Conservation (phyloP, 2,329 filamentous ascomycete species). For the Cordyceps farinosa region DNA sequence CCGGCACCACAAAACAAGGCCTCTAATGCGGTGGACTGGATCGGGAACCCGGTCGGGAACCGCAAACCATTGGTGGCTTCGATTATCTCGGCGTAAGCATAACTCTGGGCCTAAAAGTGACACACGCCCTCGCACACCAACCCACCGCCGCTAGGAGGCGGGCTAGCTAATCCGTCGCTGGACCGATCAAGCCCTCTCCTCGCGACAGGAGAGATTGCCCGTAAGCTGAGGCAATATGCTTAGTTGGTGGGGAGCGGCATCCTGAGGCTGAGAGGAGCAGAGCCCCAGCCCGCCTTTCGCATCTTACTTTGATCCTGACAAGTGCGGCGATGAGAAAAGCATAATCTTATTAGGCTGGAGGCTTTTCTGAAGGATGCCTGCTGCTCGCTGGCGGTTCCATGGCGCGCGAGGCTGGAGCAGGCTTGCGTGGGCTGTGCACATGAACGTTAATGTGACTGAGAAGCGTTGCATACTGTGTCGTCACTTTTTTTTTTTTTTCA, state of each 20-base stretch:
- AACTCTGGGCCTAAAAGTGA: conserved; percentile 3
- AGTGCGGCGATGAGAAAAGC: background rate
- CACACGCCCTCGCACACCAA: background rate
- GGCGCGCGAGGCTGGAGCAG: background rate
- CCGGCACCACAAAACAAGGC: conserved; percentile 9
- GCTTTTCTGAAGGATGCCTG: background rate
- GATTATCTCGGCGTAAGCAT: conserved; percentile 13
- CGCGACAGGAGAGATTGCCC: background rate
- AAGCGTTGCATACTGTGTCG: background rate
- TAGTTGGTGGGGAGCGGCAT: background rate
- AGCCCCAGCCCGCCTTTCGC: conserved; percentile 1
- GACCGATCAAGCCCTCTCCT: conserved; percentile 12
- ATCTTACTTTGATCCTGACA: background rate
- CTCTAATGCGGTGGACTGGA: conserved; percentile 5
- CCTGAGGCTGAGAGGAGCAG: background rate
- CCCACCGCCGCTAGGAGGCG: background rate
- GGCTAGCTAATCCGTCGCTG: conserved; percentile 5
- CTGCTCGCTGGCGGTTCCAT: too few relatives aligned
- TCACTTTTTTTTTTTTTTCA: background rate
- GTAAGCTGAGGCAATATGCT: background rate
- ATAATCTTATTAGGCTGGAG: background rate
- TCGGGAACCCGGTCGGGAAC: conserved; percentile 11
- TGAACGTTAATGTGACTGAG: background rate
- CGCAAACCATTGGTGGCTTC: conserved; percentile 17
- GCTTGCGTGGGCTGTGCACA: background rate